Evolutionary conservation across 2,329 filamentous ascomycete genomes (phyloP).

Genomic region (Sporothrix globosa): DNA sequence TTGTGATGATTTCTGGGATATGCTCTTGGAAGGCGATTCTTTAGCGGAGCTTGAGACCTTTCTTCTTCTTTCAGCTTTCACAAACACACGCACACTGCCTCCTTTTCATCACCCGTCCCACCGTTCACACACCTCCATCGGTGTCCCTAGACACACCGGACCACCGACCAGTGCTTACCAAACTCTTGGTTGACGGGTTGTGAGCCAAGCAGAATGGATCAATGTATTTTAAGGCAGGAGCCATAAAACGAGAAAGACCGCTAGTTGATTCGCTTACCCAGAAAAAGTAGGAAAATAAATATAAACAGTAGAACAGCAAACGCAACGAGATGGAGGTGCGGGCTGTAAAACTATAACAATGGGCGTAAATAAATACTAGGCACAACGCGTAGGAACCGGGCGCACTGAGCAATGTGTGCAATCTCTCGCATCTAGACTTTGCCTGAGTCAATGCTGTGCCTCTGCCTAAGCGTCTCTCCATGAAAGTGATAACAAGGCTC

Average conservation of each 20-base stretch:
- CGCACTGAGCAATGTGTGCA: not conserved
- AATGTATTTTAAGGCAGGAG: not conserved
- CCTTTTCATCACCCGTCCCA: slow-evolving; percentile 3
- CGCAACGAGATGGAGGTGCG: slow-evolving; percentile 11
- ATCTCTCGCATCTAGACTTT: not conserved
- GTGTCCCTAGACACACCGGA: slow-evolving; percentile 16
- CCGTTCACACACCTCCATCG: not conserved
- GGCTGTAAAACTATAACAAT: slow-evolving; percentile 17
- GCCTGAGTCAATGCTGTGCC: not conserved
- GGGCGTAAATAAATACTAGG: slow-evolving; percentile 23
- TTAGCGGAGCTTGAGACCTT: too few species aligned
- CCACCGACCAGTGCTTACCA: slow-evolving; percentile 26
- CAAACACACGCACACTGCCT: not conserved
- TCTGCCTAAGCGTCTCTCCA: not conserved
- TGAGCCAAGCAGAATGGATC: not conserved
- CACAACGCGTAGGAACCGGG: not conserved
- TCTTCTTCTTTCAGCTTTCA: too few species aligned
- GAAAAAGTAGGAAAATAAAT: not conserved
- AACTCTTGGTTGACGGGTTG: slow-evolving; percentile 12
- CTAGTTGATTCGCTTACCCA: slow-evolving; percentile 18
- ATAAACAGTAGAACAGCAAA: not conserved
- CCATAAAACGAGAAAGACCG: slow-evolving; percentile 4
- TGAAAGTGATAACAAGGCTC: not conserved
- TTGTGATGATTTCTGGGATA: not conserved
- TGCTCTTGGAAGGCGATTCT: not conserved